Evolutionary conservation across 2,329 filamentous ascomycete genomes (phyloP).

Genomic region (Talaromyces sp.): DNA sequence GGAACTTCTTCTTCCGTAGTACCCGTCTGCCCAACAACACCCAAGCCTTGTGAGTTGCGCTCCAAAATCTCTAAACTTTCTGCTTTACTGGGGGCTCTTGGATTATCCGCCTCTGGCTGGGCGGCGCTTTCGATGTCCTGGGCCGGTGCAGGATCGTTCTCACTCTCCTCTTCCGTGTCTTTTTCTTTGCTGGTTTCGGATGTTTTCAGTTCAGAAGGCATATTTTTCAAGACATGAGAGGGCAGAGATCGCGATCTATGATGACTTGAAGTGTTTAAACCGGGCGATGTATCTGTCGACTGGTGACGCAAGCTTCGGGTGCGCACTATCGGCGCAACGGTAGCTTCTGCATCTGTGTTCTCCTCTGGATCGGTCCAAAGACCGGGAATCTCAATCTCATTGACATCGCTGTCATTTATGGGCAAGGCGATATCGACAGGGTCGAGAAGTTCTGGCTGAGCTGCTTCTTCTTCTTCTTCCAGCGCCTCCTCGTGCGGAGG

Average conservation of each 20-base stretch:
- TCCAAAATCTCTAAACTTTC: neutral
- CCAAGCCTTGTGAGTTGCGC: neutral
- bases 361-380: conserved; percentile 58
- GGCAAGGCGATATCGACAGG: conserved; percentile 29
- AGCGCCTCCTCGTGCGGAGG: conserved; percentile 9
- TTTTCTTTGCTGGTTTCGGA: neutral
- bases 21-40: neutral
- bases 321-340: conserved; percentile 38
- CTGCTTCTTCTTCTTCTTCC: conserved; percentile 9
- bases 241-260: conserved; percentile 49
- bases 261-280: conserved; percentile 19
- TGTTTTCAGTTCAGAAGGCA: neutral
- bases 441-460: conserved; percentile 21
- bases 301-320: conserved; percentile 32
- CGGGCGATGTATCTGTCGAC: conserved; percentile 5
- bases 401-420: conserved; percentile 58
- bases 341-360: conserved; percentile 31
- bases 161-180: neutral
- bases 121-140: neutral
- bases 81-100: neutral
- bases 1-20: neutral
- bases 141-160: neutral
- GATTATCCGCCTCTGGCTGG: neutral
- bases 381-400: conserved; percentile 58
- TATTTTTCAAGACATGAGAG: conserved; percentile 18